Percentiles rank a stretch among this genome's conserved stretches.
phyloP scores from a whole-genome alignment of 2,329 filamentous ascomycete genomes.

The Fusarium aywerte region DNA sequence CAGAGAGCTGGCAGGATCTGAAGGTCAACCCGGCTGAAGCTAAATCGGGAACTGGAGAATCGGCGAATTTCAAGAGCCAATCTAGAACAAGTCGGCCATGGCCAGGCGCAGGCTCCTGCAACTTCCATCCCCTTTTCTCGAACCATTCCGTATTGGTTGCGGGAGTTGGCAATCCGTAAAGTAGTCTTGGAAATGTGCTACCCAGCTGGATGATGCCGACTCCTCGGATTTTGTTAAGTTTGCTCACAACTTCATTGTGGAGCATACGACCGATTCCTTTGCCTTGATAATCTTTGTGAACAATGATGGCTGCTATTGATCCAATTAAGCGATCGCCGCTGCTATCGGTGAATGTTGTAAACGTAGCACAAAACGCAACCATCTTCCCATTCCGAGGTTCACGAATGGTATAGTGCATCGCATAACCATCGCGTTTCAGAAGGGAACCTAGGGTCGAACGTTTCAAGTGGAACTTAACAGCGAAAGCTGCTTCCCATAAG shows the following conservation, averaged over 20 bases:
- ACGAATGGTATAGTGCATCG: slow-evolving; percentile 66
- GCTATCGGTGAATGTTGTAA: slow-evolving; percentile 66
- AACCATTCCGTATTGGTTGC: slow-evolving; percentile 63
- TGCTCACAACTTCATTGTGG: slow-evolving; percentile 61
- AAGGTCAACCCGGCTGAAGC: slow-evolving; percentile 57
- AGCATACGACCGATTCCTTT: slow-evolving; percentile 65
- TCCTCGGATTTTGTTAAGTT: slow-evolving; percentile 62
- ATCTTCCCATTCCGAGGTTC: slow-evolving; percentile 55
- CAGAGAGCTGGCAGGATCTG: slow-evolving; percentile 57
- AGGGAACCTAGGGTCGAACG: slow-evolving; percentile 57
- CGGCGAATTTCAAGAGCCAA: slow-evolving; percentile 63
- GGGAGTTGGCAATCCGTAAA: slow-evolving; percentile 64
- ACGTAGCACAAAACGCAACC: slow-evolving; percentile 70
- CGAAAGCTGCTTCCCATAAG: slow-evolving; percentile 61
- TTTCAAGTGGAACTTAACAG: slow-evolving; percentile 57
- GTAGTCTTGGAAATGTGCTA: slow-evolving; percentile 67
- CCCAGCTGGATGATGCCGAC: slow-evolving; percentile 67
- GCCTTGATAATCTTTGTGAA: slow-evolving; percentile 59
- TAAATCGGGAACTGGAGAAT: slow-evolving; percentile 58
- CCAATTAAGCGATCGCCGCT: slow-evolving; percentile 64
- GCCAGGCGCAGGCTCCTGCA: slow-evolving; percentile 57
- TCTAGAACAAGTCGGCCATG: slow-evolving; percentile 63
- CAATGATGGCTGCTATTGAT: slow-evolving; percentile 65
- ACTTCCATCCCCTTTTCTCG: slow-evolving; percentile 62
- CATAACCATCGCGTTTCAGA: slow-evolving; percentile 65